Evolutionary conservation across 768 basidiomycete genomes (phyloP).

Genomic region (Pleurotus djamor): DNA sequence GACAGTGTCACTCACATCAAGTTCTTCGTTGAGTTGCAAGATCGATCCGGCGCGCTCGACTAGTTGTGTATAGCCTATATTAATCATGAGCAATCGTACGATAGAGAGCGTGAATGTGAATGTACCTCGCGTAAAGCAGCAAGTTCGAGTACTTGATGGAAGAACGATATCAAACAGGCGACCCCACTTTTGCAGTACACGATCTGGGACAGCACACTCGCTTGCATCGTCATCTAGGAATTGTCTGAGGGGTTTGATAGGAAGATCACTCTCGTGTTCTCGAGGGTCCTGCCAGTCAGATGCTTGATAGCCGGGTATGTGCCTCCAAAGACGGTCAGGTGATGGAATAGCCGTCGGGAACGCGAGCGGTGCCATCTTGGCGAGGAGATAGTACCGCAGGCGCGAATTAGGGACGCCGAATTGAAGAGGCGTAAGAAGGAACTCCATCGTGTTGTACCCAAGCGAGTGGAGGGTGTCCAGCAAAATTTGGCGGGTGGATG

Average conservation of each 20-base stretch:
- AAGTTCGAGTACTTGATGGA: slow-evolving; percentile 59
- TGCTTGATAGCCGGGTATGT: slow-evolving; percentile 45
- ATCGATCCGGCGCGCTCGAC: slow-evolving; percentile 81
- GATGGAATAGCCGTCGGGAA: slow-evolving; percentile 26
- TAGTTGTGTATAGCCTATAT: slow-evolving; percentile 67
- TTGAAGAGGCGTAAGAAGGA: slow-evolving; percentile 73
- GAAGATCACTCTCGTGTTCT: not conserved
- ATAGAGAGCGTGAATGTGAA: not conserved
- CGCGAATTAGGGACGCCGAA: slow-evolving; percentile 84
- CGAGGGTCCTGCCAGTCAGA: slow-evolving; percentile 40
- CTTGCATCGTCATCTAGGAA: not conserved
- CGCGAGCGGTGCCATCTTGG: slow-evolving; percentile 41
- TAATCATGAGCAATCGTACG: not conserved
- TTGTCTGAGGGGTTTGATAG: not conserved
- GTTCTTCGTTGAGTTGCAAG: slow-evolving; percentile 63
- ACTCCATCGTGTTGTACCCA: slow-evolving; percentile 58
- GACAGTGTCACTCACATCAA: slow-evolving; percentile 46
- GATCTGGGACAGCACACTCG: slow-evolving; percentile 48
- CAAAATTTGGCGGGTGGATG: slow-evolving; percentile 59
- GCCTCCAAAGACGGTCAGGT: slow-evolving; percentile 34
- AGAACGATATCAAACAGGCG: slow-evolving; percentile 77
- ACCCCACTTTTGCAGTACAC: slow-evolving; percentile 72
- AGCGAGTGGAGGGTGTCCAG: slow-evolving; percentile 47
- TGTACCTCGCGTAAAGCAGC: slow-evolving; percentile 81
- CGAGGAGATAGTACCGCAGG: slow-evolving; percentile 77